Base-by-base conservation (phyloP, 2,329 filamentous ascomycete genomes). In the Xylaria sp. region DNA sequence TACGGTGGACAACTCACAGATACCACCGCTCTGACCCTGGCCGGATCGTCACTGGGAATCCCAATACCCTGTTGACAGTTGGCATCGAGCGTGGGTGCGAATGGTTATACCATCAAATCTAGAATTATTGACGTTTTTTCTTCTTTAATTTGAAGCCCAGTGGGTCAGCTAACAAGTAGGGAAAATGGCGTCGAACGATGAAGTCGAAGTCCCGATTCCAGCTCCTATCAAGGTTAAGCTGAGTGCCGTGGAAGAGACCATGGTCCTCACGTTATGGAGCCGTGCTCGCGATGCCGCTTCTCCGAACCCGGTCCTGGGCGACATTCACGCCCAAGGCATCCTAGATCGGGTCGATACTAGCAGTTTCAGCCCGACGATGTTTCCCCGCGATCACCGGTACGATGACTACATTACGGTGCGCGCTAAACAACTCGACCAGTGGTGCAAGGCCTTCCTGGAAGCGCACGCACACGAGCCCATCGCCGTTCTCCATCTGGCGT, bases 401-500 rank as follows among this genome's bases (percentile, higher is more conserved):
- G 31, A 73, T 20, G 53, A 65, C 26, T 74, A 70, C 53, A 67
- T 72, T 40, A 57, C 63, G 13, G 64, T 68, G 44, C 69, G 73
- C 23, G 63, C 72, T 9, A 69, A 68, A 9, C 65, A 66, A 28
- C 65, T 75, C 33, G 74, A 76, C 54, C 62, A 68, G 6, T 74
- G 74, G 74, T 73, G 73, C 36, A 63, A 70, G 46, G 54, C 51
- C 6, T 76, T 75, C 61, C 53, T 76, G 0, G 65, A 72, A 33
- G 51, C 59, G 13, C 71, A 75, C 13, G 62, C 51, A 10, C 42
- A 64, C 15, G 71, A 72, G 31, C 70, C 73, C 23, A 65, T 73
- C 26, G 65, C 73, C 10, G 73, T 76, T 10, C 65, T 76, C 2
- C 74, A 76, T 38, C 71, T 76, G 2, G 73, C 67, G 4, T 76